Base-by-base conservation (phyloP, 306 rosid species). In the Lablab purpureus region DNA sequence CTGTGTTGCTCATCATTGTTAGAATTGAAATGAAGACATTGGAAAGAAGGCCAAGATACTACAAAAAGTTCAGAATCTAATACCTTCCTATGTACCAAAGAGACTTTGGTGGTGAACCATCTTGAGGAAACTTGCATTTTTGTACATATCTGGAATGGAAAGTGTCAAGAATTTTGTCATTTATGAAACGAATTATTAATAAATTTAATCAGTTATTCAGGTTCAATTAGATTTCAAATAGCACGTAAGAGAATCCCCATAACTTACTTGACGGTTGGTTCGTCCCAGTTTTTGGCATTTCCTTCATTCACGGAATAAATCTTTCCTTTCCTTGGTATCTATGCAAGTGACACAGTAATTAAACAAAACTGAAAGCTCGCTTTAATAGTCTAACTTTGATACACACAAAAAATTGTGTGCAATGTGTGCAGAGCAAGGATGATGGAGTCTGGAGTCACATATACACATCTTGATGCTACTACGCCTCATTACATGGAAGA, bases 301-400 rank as follows among this genome's bases (percentile, higher is more conserved):
- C 98, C 97, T 71, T 94, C 98, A 70, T 94, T 94, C 87, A 94
- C 97, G 0, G 98, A 94, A 84, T 94, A 92, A 36, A 94, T 87
- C 36, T 89, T 94, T 78, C 98, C 98, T 84, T 90, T 88, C 75
- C 73, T 89, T 6, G 97, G 97, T 81, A 92, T 70, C 98, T 94
- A 87, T 50, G 28, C 51, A 85, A 78, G 68, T 30, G 67, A 84
- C 67, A 63, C 2, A 7, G 58, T 34, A 51, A 51, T 63, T 63
- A 71, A 59, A 68, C n/a, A 67, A 59, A 58, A 32, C 3, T 30
- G 40, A 67, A 74, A 80, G 41, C 59, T 52, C 19, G 1, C 64
- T 51, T 30, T 15, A 40, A 69, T 47, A 36, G 1, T 76, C 30
- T 49, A 80, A 68, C 59, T 41, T 30, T 36, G 49, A n/a, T 12